These are phyloP conservation scores for Tuber magnatum DNA, from an alignment of 495 filamentous ascomycete genomes.

Conservation along the genomic window DNA sequence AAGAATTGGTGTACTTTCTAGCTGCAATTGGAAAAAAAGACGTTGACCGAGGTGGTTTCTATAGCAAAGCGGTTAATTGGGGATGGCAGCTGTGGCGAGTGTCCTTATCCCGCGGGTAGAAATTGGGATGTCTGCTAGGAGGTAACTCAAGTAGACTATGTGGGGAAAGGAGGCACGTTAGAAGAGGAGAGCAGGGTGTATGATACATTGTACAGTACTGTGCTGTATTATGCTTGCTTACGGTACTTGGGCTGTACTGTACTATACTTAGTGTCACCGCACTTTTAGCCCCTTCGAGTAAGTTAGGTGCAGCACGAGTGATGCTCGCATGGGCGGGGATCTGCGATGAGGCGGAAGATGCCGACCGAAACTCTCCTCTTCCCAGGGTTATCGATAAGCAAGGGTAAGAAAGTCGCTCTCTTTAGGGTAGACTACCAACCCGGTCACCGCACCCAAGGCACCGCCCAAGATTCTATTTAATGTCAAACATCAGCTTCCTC, in stretches of 20 bases:
- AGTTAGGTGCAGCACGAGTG: neutral
- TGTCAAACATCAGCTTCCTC: neutral
- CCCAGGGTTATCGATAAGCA: neutral
- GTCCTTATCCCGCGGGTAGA: neutral
- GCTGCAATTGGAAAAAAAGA: neutral
- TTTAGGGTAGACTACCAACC: neutral
- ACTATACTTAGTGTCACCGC: neutral
- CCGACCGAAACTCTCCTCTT: neutral
- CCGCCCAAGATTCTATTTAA: no score
- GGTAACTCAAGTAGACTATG: neutral
- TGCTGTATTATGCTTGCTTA: neutral
- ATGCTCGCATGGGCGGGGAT: neutral
- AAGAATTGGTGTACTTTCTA: neutral
- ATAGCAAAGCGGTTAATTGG: neutral
- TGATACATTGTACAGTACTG: neutral
- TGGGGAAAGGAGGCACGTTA: neutral
- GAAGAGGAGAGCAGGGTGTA: neutral
- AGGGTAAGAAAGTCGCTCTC: neutral
- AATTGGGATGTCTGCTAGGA: neutral
- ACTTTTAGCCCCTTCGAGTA: neutral
- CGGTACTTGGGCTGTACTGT: neutral
- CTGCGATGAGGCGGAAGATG: neutral
- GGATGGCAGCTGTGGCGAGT: neutral
- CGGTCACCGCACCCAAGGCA: neutral
- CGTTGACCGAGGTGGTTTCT: neutral